Evolutionary conservation across 352 stramenopile genomes (phyloP).

Genomic region (Globisporangium irregulare): DNA sequence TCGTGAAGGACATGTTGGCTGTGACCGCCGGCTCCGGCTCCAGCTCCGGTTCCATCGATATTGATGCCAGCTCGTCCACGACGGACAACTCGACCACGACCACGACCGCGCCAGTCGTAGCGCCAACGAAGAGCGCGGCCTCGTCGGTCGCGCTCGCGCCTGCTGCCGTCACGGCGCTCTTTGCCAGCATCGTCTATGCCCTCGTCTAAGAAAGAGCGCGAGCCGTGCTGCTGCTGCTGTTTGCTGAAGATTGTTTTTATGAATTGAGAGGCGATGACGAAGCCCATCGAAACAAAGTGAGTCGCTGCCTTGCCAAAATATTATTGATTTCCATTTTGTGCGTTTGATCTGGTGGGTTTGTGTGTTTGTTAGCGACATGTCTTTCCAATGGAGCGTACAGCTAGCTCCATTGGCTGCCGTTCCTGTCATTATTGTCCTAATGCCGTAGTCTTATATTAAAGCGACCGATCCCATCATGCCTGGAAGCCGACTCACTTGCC

Average conservation of each 20-base stretch:
- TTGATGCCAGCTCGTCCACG: background rate
- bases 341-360: background rate
- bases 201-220: slow-evolving; percentile 13
- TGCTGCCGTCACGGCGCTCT: background rate
- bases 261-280: background rate
- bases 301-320: background rate
- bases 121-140: background rate
- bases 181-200: slow-evolving; percentile 7
- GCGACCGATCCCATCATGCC: background rate
- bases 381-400: background rate
- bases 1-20: slow-evolving; percentile 8
- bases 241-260: slow-evolving; percentile 5
- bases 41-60: background rate
- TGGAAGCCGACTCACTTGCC: background rate
- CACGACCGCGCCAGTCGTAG: background rate
- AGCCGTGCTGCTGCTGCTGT: background rate
- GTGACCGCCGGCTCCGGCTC: slow-evolving; percentile 7
- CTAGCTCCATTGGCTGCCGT: too few relatives aligned
- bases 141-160: slow-evolving; percentile 11
- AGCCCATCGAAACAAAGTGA: background rate
- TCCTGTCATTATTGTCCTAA: background rate
- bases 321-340: slow-evolving; percentile 5
- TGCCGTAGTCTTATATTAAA: background rate
- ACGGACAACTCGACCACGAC: slow-evolving; percentile 6
- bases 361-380: background rate